Evolutionary conservation across 2,329 filamentous ascomycete species (phyloP), one percentile per base, ranked within the genome.

Genomic region (Epichloe coenophiala): DNA sequence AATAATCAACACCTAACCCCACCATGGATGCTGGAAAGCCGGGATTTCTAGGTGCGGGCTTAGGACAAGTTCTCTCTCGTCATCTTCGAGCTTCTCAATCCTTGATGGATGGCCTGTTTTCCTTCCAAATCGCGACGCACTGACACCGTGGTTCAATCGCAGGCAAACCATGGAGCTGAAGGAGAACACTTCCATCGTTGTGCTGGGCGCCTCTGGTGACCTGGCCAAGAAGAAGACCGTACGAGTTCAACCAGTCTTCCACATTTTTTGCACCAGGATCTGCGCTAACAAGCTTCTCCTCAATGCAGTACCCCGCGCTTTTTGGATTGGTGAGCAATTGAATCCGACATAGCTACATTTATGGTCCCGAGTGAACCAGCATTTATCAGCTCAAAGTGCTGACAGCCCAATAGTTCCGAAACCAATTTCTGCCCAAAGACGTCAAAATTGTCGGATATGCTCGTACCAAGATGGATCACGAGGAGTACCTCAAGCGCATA

Each of bases 151-250:
- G 27, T 23, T 45, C 38, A 39, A 33, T 33, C 51, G 33, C 47
- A 57, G 58, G 68, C 95, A 88, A 66, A 83, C 81, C 63, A 78
- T 94, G 71, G 93, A 98, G 81, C 84, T 98, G 65, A 98, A 96
- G 78, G 88, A 97, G 66, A 94, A 98, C 78, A 98, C 93, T 58
- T 81, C 90, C 66, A 94, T 98, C 63, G 80, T 98, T 63, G 93
- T 98, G 62, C 83, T 98, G 59, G 93, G 93, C 64, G 93, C 93
- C 58, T 98, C 93, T 49, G 93, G 93, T 63, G 93, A 98, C 77
- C 75, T 98, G 59, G 93, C 93, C 48, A 98, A 98, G 80, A 98
- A 98, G 84, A 98, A 98, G 84, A 98, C 93, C 44, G 89, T 95
- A 72, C 68, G 81, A 51, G 51, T 45, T 51, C 48, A 48, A 51